phyloP scores from a whole-genome alignment of 2,329 filamentous ascomycete genomes.

The Ophiocordyceps robertsii region DNA sequence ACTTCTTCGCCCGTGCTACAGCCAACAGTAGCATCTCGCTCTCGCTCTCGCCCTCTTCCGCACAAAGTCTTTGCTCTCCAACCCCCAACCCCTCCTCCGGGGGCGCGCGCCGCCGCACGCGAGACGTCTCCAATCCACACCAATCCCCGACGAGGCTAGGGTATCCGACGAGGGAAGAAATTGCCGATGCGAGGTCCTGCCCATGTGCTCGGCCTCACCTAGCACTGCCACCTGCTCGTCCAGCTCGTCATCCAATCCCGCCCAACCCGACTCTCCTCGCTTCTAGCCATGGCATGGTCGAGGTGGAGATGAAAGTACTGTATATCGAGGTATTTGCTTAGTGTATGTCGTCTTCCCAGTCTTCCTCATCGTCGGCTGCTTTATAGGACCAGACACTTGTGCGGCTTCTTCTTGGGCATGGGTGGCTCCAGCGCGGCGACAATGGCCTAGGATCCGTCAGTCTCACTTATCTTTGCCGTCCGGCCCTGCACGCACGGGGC shows the following conservation, averaged over 20 bases:
- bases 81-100: too few species aligned
- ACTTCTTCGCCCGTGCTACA: neutral
- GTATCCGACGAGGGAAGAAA: neutral
- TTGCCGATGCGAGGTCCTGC: neutral
- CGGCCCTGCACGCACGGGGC: too few species aligned
- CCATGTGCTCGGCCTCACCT: neutral
- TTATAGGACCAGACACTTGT: constrained; percentile 59
- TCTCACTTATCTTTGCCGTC: neutral
- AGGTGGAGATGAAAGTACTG: constrained; percentile 2
- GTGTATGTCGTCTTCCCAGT: neutral
- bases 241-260: constrained; percentile 1
- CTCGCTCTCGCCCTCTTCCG: neutral
- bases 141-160: neutral
- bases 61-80: too few species aligned
- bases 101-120: too few species aligned
- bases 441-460: constrained; percentile 55
- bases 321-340: constrained; percentile 1
- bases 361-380: neutral
- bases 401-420: constrained; percentile 61
- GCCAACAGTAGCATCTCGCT: neutral
- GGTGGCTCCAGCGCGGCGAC: constrained; percentile 89
- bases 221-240: constrained; percentile 1
- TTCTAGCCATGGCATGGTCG: constrained; percentile 3
- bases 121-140: too few species aligned
- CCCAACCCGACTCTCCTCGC: constrained; percentile 1